Evolutionary conservation across 257 asterid genomes (phyloP).

Genomic region (Asclepias syriaca): DNA sequence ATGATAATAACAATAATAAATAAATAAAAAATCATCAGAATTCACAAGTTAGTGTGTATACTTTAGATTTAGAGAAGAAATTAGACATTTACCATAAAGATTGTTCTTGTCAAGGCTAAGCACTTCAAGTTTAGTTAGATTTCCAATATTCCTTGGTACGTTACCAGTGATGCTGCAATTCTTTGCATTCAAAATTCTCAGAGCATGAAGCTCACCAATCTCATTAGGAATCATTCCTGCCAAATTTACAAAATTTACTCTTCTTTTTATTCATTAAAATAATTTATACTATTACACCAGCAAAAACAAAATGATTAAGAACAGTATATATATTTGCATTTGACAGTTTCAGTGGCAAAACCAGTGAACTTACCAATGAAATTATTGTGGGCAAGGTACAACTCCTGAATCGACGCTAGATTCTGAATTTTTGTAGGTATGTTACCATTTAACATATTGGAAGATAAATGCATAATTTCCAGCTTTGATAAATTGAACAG

Average conservation of each 20-base stretch:
- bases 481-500: background rate
- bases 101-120: background rate
- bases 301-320: too few relatives aligned
- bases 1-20: too few relatives aligned
- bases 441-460: conserved; percentile 21
- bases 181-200: background rate
- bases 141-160: conserved; percentile 9
- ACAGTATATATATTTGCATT: too few relatives aligned
- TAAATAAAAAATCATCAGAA: background rate
- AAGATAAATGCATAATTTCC: conserved; percentile 7
- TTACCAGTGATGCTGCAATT: background rate
- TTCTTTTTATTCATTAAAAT: too few relatives aligned
- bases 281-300: too few relatives aligned
- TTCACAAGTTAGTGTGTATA: too few relatives aligned
- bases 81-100: background rate
- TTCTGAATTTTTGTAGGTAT: conserved; percentile 26
- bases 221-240: conserved; percentile 25
- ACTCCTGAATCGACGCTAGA: conserved; percentile 9
- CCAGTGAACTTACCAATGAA: conserved; percentile 15
- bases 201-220: conserved; percentile 19
- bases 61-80: background rate
- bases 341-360: too few relatives aligned
- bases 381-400: conserved; percentile 22
- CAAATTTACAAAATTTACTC: background rate
- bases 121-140: background rate